Base-by-base conservation (phyloP, 1,284 basidiomycete genomes). In the Porogramme epimiltina region DNA sequence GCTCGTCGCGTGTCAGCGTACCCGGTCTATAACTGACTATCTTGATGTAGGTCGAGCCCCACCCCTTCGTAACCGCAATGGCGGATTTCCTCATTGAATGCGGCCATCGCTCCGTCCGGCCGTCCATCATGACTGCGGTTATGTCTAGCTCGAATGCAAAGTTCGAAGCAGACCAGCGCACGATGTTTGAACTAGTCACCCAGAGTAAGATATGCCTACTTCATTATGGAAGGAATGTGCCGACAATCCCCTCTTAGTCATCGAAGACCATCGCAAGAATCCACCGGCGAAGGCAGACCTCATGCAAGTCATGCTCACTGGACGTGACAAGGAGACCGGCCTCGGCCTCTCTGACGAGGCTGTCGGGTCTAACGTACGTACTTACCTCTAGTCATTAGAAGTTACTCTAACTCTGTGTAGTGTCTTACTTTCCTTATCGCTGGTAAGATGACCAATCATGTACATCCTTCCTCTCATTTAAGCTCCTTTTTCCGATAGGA, bases 371-470 rank as follows among this genome's bases (percentile, higher is more conserved):
- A 78, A 80, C 63, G 72, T 73, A 46, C 4, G 70, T 42, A 19
- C 4, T 25, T 4, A 16, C 16, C 3, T 22, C 16, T 24, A 20
- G n/a, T 24, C 47, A 1, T n/a, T 5, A n/a, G 16, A 22, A 9
- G 4, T 31, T 5, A 44, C 41, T 11, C 16, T 13, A 3, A 1
- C 33, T 18, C 9, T 25, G 6, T 18, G 13, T 36, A 76, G 73
- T 69, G 78, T 31, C 62, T 80, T 10, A 80, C 78, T 1, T 80
- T 81, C 69, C 64, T 81, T 11, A 77, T 80, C 38, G 79, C 78
- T 5, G 79, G 71, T 71, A 48, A 40, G 60, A 31, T 18, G 16
- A 11, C 1, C 31, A n/a, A 9, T 31, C 28, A n/a, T 23, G 10
- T 11, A 3, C 3, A 6, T 20, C 11, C 11, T 20, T 20, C n/a